A percentile compares a stretch with the other conserved stretches of the same genome.
Conservation (phyloP, 2,329 filamentous ascomycete genomes). For the Phoma sp. region DNA sequence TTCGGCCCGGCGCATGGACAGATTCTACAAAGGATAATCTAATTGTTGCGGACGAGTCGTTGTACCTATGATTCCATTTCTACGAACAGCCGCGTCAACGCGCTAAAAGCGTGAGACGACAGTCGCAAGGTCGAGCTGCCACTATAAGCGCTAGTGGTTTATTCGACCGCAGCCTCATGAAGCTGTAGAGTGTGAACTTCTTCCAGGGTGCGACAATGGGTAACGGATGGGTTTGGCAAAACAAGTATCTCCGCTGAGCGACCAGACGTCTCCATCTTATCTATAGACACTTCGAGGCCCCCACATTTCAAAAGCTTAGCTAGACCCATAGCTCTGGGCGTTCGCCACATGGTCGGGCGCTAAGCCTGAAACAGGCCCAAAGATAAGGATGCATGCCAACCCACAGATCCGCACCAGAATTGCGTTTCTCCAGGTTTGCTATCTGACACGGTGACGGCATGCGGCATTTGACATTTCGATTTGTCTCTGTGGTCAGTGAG, state of each 20-base stretch:
- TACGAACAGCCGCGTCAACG: too few species aligned
- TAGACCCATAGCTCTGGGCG: neutral
- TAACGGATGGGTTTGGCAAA: neutral
- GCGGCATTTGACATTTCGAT: slow-evolving; percentile 17
- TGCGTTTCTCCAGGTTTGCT: slow-evolving; percentile 15
- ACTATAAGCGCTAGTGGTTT: slow-evolving; percentile 10
- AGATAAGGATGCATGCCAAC: slow-evolving; percentile 46
- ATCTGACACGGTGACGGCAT: slow-evolving; percentile 26
- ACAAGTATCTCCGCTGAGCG: slow-evolving; percentile 30
- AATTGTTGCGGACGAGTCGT: too few species aligned
- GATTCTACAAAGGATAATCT: too few species aligned
- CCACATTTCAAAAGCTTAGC: slow-evolving; percentile 25
- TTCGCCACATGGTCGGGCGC: slow-evolving; percentile 18
- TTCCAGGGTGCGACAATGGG: neutral
- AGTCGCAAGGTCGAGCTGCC: slow-evolving; percentile 5
- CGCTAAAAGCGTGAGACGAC: neutral
- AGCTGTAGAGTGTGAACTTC: too few species aligned
- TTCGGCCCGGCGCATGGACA: too few species aligned
- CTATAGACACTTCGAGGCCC: slow-evolving; percentile 8
- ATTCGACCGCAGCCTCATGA: too few species aligned
- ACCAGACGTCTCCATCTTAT: neutral
- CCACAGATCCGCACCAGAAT: slow-evolving; percentile 23
- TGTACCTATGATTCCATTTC: too few species aligned
- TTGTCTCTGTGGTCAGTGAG: slow-evolving; percentile 1
- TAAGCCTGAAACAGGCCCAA: slow-evolving; percentile 30